A percentile compares a stretch with the other conserved stretches of the same genome.
phyloP scores from a whole-genome alignment of 306 rosid species.

The Corylus americana region DNA sequence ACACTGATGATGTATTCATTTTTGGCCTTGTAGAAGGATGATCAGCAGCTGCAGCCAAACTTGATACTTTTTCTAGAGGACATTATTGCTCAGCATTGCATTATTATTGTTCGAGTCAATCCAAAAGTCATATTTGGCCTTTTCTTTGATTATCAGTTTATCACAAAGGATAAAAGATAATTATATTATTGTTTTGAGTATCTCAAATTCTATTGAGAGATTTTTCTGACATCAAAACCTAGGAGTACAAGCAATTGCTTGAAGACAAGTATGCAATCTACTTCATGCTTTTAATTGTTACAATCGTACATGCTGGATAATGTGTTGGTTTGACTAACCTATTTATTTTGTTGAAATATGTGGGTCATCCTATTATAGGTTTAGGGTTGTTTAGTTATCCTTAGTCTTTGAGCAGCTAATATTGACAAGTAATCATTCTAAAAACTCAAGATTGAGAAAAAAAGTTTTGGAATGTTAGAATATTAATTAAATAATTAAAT shows the following conservation, averaged over 20 bases:
- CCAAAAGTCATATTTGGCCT: not conserved
- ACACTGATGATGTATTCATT: no score
- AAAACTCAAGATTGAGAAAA: no score
- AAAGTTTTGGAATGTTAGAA: no score
- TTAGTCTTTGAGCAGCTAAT: not conserved
- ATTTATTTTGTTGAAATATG: not conserved
- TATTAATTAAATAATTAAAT: no score
- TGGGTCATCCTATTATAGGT: not conserved
- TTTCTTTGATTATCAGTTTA: constrained; percentile 2
- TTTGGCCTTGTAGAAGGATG: no score
- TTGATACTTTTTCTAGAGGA: not conserved
- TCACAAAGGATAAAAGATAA: not conserved
- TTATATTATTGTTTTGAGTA: not conserved
- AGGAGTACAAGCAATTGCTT: constrained; percentile 4
- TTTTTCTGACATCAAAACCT: not conserved
- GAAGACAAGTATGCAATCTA: not conserved
- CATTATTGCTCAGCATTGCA: not conserved
- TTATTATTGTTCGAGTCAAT: not conserved
- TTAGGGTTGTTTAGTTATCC: not conserved
- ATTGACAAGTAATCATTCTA: not conserved
- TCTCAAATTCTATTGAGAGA: not conserved
- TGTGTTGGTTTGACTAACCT: not conserved
- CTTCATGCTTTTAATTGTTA: not conserved
- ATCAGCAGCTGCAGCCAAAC: not conserved
- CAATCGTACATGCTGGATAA: not conserved